Percentiles rank a stretch among this genome's conserved stretches.
Evolutionary conservation across 2,329 filamentous ascomycete genomes (phyloP).

Genomic region (Elsinoe fawcettii): DNA sequence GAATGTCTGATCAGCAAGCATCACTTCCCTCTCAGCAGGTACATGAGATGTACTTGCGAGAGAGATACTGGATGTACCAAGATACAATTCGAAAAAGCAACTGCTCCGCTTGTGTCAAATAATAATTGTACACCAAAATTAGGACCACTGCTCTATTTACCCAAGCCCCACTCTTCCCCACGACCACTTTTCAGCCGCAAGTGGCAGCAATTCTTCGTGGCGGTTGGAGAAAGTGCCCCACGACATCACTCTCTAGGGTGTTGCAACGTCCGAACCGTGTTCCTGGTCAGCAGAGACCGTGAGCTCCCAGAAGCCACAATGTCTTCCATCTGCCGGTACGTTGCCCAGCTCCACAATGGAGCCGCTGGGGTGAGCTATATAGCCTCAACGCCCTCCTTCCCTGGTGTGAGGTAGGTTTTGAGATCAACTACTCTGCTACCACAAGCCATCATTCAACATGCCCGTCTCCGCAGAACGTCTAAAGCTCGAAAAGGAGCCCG

Average conservation of each 20-base stretch:
- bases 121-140: neutral
- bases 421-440: neutral
- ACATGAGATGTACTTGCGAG: no score
- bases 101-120: no score
- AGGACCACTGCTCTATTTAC: neutral
- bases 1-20: neutral
- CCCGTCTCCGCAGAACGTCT: slow-evolving; percentile 7
- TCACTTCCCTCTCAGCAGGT: no score
- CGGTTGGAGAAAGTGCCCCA: slow-evolving; percentile 3
- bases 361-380: slow-evolving; percentile 3
- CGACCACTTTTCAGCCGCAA: neutral
- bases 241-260: neutral
- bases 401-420: neutral
- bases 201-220: neutral
- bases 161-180: neutral
- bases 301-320: neutral
- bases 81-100: neutral
- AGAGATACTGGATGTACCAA: no score
- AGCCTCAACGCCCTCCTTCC: neutral
- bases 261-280: slow-evolving; percentile 10
- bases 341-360: slow-evolving; percentile 10
- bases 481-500: slow-evolving; percentile 10
- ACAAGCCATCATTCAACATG: slow-evolving; percentile 9
- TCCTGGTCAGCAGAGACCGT: neutral
- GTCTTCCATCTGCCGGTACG: slow-evolving; percentile 3